Conservation (phyloP, 345 rosid species). For the Hevea brasiliensis region DNA sequence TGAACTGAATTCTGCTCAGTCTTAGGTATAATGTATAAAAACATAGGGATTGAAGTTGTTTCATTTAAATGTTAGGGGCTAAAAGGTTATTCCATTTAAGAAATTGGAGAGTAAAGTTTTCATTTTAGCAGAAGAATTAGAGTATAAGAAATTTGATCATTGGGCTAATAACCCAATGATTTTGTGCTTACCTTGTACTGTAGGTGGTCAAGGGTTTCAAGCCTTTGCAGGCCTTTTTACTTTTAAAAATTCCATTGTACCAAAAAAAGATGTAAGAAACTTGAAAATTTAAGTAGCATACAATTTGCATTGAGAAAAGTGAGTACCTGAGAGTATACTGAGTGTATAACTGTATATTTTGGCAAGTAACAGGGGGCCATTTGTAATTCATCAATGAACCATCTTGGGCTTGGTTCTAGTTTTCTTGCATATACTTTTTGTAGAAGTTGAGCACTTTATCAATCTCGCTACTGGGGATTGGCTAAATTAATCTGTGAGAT, state of each 20-base stretch:
- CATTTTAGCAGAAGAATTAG: neutral
- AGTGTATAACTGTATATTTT: no score
- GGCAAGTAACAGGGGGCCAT: no score
- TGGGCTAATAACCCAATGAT: no score
- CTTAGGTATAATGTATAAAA: no score
- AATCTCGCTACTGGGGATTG: neutral
- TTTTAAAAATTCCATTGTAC: no score
- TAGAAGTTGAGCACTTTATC: neutral
- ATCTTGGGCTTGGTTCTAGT: neutral
- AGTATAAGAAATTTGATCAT: neutral
- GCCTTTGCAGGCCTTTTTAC: no score
- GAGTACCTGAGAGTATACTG: neutral
- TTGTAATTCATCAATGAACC: neutral
- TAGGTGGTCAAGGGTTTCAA: no score
- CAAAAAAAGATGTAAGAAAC: neutral
- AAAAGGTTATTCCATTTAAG: neutral
- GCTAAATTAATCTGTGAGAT: neutral
- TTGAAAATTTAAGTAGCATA: neutral
- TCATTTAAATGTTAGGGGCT: neutral
- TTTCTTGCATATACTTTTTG: neutral
- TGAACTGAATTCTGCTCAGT: no score
- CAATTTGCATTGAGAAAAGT: neutral
- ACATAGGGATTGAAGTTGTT: neutral
- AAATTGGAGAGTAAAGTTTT: neutral
- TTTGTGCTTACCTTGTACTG: no score